Base-by-base conservation (phyloP, 2,329 filamentous ascomycete genomes). In the Paracamarosporium sp. region DNA sequence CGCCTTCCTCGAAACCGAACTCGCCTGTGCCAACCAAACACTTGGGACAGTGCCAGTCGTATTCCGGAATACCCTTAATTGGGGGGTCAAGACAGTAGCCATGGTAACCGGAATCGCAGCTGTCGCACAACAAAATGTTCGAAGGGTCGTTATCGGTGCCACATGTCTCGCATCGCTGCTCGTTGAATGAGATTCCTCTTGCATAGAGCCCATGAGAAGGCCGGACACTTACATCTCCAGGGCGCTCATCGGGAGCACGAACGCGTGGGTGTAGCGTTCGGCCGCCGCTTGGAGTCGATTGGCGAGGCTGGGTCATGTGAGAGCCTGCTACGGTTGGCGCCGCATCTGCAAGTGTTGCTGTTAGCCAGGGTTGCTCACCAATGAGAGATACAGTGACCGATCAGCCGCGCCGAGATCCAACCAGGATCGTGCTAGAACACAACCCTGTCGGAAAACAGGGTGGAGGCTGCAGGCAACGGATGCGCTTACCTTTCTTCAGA, bases 1-100 rank as follows among this genome's bases (percentile, higher is more conserved):
- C 93, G 24, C 95, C 95, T 76, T 99, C 95, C 72, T 98, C 94
- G 61, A 99, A 99, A 0, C 95, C 95, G 69, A 97, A 99, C 64
- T 98, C 93, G 36, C 94, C 93, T 55, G 96, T 96, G 45, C 95
- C 95, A 24, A 99, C 95, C 25, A 99, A 85, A 74, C 95, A 99
- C 70, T 93, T 88, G 0, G 95, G 90, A 66, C 95, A 99, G 73
- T 98, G 94, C 95, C 95, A 99, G 71, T 98, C 95, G 52, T 88
- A 85, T 24, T 95, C 90, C 0, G 93, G 92, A 62, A 90, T 87
- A 8, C 85, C 81, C 66, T 89, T 90, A 41, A 96, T 80, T 1
- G 91, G 92, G 31, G 93, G 94, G 63, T 99, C 95, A 20, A 98
- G 85, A 70, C 95, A 99, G 58, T 88, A 84, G 67, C 90, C 91